Base-by-base conservation (phyloP, 179 eudicot species). In the Drosera spatulata region DNA sequence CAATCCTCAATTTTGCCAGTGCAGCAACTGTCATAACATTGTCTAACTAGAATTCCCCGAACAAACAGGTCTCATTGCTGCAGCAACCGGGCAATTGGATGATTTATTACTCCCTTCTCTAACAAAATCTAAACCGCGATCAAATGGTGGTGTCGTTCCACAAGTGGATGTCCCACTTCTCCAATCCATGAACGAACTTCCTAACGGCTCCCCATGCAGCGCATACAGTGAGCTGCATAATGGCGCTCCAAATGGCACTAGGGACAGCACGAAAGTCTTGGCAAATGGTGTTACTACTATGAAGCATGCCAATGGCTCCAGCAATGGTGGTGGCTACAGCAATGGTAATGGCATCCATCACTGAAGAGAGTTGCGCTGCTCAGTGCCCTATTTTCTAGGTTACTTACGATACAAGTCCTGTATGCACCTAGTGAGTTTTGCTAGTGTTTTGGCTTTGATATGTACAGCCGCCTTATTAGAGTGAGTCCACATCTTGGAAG, bases 51-150 rank as follows among this genome's bases (percentile, higher is more conserved):
- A n/a, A 50, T 51, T 59, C 7, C 49, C 43, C 39, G 2, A 55
- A 22, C 5, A 10, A 5, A n/a, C 73, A 93, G 99, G 96, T 58
- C 82, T 93, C 10, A 82, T 93, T 65, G 94, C 91, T 55, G 97
- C 97, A 56, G 86, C 99, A 62, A 61, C 74, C 4, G 91, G 91
- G 4, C 97, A 85, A 60, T 69, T 89, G 68, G 94, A 80, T 22
- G 33, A 22, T 22, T 22, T 22, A 22, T 22, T 22, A 22, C 33
- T 22, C 33, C 33, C 33, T 22, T 22, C 33, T 22, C 33, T 22
- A 22, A 22, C 33, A 22, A 22, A 22, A 22, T 22, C 33, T 22
- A 22, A 22, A 22, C 33, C 1, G 33, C 33, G 33, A 22, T 22
- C 33, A 22, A 22, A 22, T 22, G 33, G 33, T 22, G 33, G 33